A percentile compares a stretch with the other conserved stretches of the same genome.
phyloP scores from a whole-genome alignment of 805 yeast species.

The Metschnikowia lachancei region DNA sequence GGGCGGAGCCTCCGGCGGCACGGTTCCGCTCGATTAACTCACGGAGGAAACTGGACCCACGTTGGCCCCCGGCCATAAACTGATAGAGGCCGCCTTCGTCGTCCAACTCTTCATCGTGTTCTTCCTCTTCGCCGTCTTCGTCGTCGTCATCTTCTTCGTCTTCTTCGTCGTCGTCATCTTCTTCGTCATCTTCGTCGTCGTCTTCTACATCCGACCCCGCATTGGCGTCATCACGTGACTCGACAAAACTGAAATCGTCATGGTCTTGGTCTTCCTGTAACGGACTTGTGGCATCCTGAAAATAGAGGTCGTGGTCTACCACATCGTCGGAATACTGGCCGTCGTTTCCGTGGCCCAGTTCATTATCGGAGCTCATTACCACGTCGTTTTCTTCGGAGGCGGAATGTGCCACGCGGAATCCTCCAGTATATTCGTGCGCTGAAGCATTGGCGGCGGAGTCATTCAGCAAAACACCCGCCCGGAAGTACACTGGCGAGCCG shows the following conservation, averaged over 20 bases:
- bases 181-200: conserved; percentile 11
- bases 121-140: conserved; percentile 9
- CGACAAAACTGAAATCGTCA: not conserved
- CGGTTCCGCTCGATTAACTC: conserved; percentile 12
- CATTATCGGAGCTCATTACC: not conserved
- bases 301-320: not conserved
- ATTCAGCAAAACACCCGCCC: no score
- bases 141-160: conserved; percentile 9
- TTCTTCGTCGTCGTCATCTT: conserved; percentile 12
- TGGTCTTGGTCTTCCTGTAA: not conserved
- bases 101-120: conserved; percentile 13
- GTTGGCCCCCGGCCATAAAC: conserved; percentile 6
- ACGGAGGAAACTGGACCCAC: conserved; percentile 11
- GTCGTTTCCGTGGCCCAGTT: not conserved
- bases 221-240: not conserved
- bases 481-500: no score
- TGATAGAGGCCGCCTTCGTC: conserved; percentile 18
- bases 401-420: conserved; percentile 3
- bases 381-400: not conserved
- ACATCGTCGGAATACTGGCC: not conserved
- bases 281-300: not conserved
- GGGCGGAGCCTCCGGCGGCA: not conserved
- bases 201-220: conserved; percentile 6
- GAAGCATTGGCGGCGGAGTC: not conserved
- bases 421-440: conserved; percentile 2